These are phyloP conservation scores for Cutaneotrichosporon cyanovorans DNA, from an alignment of 1,284 basidiomycete species.

Conservation along the genomic window DNA sequence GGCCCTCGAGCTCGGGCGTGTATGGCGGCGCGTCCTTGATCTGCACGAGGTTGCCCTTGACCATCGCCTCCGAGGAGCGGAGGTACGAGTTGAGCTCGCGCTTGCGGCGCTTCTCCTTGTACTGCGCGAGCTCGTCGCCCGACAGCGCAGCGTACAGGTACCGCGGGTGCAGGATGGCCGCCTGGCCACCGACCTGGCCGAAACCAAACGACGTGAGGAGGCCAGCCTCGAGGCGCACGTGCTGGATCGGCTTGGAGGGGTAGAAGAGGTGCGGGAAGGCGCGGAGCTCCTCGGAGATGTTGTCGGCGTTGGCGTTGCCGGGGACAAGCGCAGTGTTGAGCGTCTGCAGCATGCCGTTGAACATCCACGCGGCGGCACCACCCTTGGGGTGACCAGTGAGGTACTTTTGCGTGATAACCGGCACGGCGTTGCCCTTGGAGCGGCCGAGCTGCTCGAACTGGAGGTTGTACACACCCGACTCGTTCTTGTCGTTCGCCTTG, in stretches of 20 bases:
- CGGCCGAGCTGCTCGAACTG: constrained; percentile 82
- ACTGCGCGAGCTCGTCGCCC: constrained; percentile 63
- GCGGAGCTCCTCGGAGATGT: constrained; percentile 87
- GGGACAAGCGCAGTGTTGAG: constrained; percentile 81
- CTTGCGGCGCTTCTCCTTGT: constrained; percentile 61
- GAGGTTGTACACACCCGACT: constrained; percentile 93
- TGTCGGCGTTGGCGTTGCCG: constrained; percentile 95
- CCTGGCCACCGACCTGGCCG: constrained; percentile 95
- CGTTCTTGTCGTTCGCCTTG: constrained; percentile 96
- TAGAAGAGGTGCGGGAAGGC: constrained; percentile 88
- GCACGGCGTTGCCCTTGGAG: constrained; percentile 87
- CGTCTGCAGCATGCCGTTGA: constrained; percentile 85
- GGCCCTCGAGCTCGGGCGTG: constrained; percentile 73
- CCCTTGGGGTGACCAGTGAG: constrained; percentile 93
- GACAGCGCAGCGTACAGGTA: constrained; percentile 80
- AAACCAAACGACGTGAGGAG: constrained; percentile 97
- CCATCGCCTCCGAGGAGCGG: constrained; percentile 91
- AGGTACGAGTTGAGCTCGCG: constrained; percentile 77
- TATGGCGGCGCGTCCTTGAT: constrained; percentile 95
- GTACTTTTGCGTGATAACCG: constrained; percentile 95
- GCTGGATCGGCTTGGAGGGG: constrained; percentile 91
- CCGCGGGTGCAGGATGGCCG: constrained; percentile 80
- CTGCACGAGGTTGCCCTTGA: constrained; percentile 82
- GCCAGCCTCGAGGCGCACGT: constrained; percentile 83
- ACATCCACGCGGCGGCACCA: constrained; percentile 95